These are phyloP conservation scores for Solanum aculeatissimum DNA, from an alignment of 305 asterid genomes.

Conservation along the genomic window DNA sequence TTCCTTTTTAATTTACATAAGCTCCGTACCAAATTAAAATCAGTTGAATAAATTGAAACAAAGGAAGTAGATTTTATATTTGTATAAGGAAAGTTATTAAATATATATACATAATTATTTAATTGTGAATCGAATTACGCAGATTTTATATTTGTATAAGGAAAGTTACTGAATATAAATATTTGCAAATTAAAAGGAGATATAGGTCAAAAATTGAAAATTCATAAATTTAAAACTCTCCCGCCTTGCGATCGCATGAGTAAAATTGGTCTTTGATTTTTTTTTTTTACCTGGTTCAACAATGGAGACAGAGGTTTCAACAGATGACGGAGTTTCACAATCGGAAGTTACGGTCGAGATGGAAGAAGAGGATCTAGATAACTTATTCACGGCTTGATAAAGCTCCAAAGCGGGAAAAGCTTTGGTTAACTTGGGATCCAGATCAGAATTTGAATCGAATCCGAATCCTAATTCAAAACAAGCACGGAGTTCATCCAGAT, in stretches of 20 bases:
- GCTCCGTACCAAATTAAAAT: too few species aligned
- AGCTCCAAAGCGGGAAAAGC: slow-evolving; percentile 12
- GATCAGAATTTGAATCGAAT: slow-evolving; percentile 3
- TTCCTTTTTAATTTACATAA: too few species aligned
- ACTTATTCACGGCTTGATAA: slow-evolving; percentile 1
- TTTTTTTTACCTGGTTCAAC: slow-evolving; percentile 4
- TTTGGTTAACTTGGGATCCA: slow-evolving; percentile 5
- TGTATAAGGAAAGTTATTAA: not conserved
- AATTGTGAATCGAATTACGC: not conserved
- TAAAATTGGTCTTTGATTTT: too few species aligned
- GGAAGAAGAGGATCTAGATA: slow-evolving; percentile 1
- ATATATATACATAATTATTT: not conserved
- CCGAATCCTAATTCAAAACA: slow-evolving; percentile 14
- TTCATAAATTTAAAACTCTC: not conserved
- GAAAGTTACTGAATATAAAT: not conserved
- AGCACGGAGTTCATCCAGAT: slow-evolving; percentile 8
- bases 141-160: not conserved
- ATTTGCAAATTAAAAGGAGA: not conserved
- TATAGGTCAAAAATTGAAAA: not conserved
- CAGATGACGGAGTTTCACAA: not conserved
- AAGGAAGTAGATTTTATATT: not conserved
- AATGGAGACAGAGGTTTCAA: not conserved
- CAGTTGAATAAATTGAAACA: too few species aligned
- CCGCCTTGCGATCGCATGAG: too few species aligned
- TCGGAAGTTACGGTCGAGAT: not conserved